phyloP scores from a whole-genome alignment of 2,329 filamentous ascomycete species.

The Phyllosticta capitalensis region DNA sequence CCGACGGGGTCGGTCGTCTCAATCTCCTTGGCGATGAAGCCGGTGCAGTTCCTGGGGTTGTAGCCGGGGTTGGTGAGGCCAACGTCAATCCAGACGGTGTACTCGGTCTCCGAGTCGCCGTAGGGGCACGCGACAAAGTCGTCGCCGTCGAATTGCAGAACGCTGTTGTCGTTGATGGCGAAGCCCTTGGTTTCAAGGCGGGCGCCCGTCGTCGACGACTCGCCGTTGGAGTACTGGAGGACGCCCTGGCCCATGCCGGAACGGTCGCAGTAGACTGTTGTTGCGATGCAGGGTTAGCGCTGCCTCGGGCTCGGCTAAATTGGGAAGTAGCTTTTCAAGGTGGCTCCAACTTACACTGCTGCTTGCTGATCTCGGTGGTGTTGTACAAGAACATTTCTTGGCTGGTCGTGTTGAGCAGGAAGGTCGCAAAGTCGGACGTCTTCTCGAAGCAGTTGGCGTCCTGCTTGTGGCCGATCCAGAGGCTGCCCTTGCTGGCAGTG shows the following conservation, averaged over 20 bases:
- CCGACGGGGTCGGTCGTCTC: not conserved
- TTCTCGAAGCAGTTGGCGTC: not conserved
- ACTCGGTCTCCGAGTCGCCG: not conserved
- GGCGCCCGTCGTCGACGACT: not conserved
- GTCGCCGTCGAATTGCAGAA: not conserved
- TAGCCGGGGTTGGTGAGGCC: not conserved
- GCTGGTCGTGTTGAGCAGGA: not conserved
- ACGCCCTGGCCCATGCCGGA: slow-evolving; percentile 2
- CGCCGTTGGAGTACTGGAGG: not conserved
- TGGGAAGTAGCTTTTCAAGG: not conserved
- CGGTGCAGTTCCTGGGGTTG: not conserved
- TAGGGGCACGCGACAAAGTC: not conserved
- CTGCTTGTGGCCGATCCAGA: not conserved
- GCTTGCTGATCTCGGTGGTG: not conserved
- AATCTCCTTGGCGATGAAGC: not conserved
- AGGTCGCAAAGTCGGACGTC: not conserved
- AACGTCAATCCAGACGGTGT: not conserved
- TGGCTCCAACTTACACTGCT: not conserved
- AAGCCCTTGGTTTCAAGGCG: not conserved
- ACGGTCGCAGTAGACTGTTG: slow-evolving; percentile 1
- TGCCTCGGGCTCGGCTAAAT: not conserved
- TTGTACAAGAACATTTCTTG: not conserved
- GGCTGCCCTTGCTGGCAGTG: not conserved
- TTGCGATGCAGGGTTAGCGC: not conserved
- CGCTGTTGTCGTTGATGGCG: not conserved